These are phyloP conservation scores for Tuber microsphaerosporum DNA, from an alignment of 495 filamentous ascomycete genomes.

Conservation along the genomic window DNA sequence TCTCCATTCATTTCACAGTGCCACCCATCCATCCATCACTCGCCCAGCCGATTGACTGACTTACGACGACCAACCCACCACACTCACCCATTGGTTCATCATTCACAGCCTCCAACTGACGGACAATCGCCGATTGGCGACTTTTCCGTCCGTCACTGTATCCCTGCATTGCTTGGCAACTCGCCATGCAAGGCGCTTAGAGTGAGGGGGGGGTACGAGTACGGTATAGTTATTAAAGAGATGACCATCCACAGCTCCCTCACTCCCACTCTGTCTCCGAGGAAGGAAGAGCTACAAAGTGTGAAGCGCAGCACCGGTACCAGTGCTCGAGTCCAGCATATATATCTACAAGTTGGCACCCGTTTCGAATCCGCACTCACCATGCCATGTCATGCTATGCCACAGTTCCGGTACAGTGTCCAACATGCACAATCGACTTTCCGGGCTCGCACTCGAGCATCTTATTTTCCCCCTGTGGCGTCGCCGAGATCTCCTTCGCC, in stretches of 20 bases:
- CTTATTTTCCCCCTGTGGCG: background rate
- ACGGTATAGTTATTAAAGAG: background rate
- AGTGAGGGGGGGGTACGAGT: background rate
- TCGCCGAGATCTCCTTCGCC: background rate
- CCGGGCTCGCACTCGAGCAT: background rate
- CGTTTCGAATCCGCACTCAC: background rate
- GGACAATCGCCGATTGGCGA: conserved; percentile 37
- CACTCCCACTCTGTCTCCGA: background rate
- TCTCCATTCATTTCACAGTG: background rate
- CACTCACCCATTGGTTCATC: conserved; percentile 1
- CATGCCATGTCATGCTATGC: background rate
- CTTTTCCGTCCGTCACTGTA: background rate
- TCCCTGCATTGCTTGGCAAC: background rate
- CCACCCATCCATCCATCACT: background rate
- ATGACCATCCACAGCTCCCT: background rate
- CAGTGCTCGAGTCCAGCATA: background rate
- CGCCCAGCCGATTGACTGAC: background rate
- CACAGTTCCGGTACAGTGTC: background rate
- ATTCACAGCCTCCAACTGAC: conserved; percentile 6
- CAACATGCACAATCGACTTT: background rate
- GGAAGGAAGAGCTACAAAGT: background rate
- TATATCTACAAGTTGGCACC: background rate
- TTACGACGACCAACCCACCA: background rate
- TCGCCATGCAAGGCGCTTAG: conserved; percentile 1
- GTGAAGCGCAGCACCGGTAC: background rate